phyloP scores from a whole-genome alignment of 2,329 filamentous ascomycete species.

The Gyromitra esculenta region DNA sequence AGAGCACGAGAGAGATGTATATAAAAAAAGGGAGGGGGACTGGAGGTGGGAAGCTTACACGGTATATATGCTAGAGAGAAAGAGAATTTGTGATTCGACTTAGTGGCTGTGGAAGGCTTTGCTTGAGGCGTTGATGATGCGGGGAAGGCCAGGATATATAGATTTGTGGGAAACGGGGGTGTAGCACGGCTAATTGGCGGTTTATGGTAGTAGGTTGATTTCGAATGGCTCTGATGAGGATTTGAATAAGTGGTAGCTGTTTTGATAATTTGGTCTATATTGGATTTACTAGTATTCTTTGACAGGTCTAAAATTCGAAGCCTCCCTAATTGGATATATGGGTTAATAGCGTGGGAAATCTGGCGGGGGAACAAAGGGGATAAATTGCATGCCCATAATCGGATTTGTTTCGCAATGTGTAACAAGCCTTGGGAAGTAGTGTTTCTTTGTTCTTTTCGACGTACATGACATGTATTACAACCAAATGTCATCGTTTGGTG shows the following conservation, averaged over 20 bases:
- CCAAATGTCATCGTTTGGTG: not conserved
- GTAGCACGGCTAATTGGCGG: not conserved
- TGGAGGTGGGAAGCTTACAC: too few relatives aligned
- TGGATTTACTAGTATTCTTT: not conserved
- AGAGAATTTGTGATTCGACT: not conserved
- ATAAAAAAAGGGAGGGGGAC: too few relatives aligned
- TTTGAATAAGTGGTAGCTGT: not conserved
- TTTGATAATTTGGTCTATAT: not conserved
- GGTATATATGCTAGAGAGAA: not conserved
- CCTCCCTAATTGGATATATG: too few relatives aligned
- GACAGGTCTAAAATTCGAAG: too few relatives aligned
- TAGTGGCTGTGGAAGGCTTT: not conserved
- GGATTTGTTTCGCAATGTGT: too few relatives aligned
- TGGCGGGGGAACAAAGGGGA: too few relatives aligned
- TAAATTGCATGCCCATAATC: too few relatives aligned
- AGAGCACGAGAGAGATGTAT: not conserved
- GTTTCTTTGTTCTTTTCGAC: not conserved
- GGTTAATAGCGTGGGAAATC: too few relatives aligned
- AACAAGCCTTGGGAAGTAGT: not conserved
- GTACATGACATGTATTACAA: not conserved
- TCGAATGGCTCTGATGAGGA: not conserved
- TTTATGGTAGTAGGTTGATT: not conserved
- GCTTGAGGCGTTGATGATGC: not conserved
- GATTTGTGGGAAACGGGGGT: not conserved
- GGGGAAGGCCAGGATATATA: not conserved